Conservation (phyloP, 805 yeast species). For the Monosporozyma aerobia region DNA sequence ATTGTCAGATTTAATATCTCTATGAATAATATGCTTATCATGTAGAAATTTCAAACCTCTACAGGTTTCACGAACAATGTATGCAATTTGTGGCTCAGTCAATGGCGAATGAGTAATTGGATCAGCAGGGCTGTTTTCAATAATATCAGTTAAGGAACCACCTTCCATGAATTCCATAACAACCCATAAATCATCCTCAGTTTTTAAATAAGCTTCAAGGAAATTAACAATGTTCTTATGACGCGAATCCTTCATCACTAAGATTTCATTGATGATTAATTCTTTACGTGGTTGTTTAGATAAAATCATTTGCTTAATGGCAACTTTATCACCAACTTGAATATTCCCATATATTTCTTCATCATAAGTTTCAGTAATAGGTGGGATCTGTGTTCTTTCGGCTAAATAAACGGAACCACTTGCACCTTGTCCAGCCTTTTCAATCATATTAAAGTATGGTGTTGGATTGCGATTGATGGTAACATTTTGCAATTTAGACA, state of each 20-base stretch:
- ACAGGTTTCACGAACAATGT: conserved; percentile 82
- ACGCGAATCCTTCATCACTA: conserved; percentile 93
- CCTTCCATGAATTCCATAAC: conserved; percentile 99
- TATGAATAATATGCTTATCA: conserved; percentile 83
- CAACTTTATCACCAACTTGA: conserved; percentile 59
- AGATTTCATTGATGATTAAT: conserved; percentile 86
- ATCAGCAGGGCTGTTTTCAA: conserved; percentile 68
- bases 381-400: conserved; percentile 42
- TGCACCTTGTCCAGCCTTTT: conserved; percentile 96
- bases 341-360: conserved; percentile 10
- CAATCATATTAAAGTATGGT: conserved; percentile 63
- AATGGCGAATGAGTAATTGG: conserved; percentile 33
- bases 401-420: conserved; percentile 92
- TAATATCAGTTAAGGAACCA: conserved; percentile 91
- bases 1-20: conserved; percentile 96
- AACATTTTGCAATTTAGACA: conserved; percentile 72
- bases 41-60: conserved; percentile 89
- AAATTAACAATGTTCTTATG: conserved; percentile 94
- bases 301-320: conserved; percentile 92
- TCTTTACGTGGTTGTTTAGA: conserved; percentile 90
- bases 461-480: conserved; percentile 84
- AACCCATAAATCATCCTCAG: conserved; percentile 86
- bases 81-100: conserved; percentile 82
- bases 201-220: conserved; percentile 79
- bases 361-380: conserved; percentile 8